These are phyloP conservation scores for Tremella mesenterica DNA, from an alignment of 768 basidiomycete species.

Conservation along the genomic window DNA sequence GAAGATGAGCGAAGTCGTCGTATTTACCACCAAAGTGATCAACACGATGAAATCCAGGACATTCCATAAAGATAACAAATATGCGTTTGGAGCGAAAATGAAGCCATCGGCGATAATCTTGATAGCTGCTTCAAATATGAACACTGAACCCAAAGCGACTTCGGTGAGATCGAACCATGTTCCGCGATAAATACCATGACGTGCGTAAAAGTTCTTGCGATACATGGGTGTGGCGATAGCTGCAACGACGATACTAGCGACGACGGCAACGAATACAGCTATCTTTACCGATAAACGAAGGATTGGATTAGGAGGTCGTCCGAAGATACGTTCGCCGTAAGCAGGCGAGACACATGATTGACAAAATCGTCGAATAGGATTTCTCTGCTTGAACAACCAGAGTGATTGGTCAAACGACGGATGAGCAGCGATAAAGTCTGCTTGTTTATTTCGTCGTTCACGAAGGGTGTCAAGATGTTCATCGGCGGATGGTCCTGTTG, in stretches of 20 bases:
- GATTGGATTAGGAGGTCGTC: slow-evolving; percentile 57
- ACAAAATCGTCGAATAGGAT: slow-evolving; percentile 61
- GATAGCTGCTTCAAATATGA: slow-evolving; percentile 75
- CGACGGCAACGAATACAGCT: slow-evolving; percentile 62
- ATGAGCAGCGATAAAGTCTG: slow-evolving; percentile 79
- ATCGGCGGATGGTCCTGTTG: slow-evolving; percentile 17
- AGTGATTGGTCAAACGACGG: slow-evolving; percentile 84
- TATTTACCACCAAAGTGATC: slow-evolving; percentile 63
- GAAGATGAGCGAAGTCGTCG: slow-evolving; percentile 62
- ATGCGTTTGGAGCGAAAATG: slow-evolving; percentile 61
- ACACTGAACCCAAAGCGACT: slow-evolving; percentile 56
- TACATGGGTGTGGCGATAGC: slow-evolving; percentile 75
- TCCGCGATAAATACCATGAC: slow-evolving; percentile 55
- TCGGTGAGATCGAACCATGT: slow-evolving; percentile 87
- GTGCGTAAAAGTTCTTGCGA: slow-evolving; percentile 60
- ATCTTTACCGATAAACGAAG: slow-evolving; percentile 67
- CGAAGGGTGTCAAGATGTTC: slow-evolving; percentile 53
- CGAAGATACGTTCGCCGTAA: slow-evolving; percentile 77
- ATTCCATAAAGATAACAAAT: slow-evolving; percentile 87
- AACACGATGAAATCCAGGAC: slow-evolving; percentile 79
- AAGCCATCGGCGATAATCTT: slow-evolving; percentile 90
- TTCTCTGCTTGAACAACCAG: slow-evolving; percentile 78
- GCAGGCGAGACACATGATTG: slow-evolving; percentile 77
- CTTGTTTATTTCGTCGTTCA: slow-evolving; percentile 66
- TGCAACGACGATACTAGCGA: slow-evolving; percentile 74